These are phyloP conservation scores for Plasmodium knowlesi DNA, from an alignment of 169 alveolate species.

Conservation along the genomic window DNA sequence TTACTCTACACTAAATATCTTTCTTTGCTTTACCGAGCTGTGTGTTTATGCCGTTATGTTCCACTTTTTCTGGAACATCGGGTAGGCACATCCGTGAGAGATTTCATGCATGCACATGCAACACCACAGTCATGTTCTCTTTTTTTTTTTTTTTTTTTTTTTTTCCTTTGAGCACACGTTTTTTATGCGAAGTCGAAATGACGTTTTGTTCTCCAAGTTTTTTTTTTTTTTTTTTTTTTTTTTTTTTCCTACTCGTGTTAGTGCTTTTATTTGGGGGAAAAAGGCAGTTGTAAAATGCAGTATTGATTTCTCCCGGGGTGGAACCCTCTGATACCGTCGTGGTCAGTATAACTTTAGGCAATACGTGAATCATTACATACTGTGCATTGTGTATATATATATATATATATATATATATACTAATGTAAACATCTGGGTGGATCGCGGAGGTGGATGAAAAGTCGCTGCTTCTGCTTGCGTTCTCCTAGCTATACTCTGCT, in stretches of 20 bases:
- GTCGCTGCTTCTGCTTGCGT: not conserved
- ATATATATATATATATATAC: no score
- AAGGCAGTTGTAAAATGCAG: not conserved
- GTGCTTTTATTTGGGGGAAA: not conserved
- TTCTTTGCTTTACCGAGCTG: not conserved
- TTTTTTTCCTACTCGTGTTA: not conserved
- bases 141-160: no score
- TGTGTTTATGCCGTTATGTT: not conserved
- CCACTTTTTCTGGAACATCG: not conserved
- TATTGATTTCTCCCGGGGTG: not conserved
- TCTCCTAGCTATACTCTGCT: not conserved
- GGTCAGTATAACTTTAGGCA: not conserved
- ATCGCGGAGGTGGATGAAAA: not conserved
- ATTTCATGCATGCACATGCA: not conserved
- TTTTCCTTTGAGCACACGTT: not conserved
- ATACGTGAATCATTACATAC: not conserved
- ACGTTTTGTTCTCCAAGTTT: not conserved
- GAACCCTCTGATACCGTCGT: not conserved
- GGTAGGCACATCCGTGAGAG: not conserved
- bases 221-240: no score
- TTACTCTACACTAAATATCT: not conserved
- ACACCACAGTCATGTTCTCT: not conserved
- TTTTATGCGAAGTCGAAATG: not conserved
- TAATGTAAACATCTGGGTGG: not conserved
- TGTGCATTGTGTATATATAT: not conserved